A percentile compares a stretch with the other conserved stretches of the same genome.
Evolutionary conservation across 2,329 filamentous ascomycete species (phyloP).

Genomic region (Malbranchea cinnamomea): DNA sequence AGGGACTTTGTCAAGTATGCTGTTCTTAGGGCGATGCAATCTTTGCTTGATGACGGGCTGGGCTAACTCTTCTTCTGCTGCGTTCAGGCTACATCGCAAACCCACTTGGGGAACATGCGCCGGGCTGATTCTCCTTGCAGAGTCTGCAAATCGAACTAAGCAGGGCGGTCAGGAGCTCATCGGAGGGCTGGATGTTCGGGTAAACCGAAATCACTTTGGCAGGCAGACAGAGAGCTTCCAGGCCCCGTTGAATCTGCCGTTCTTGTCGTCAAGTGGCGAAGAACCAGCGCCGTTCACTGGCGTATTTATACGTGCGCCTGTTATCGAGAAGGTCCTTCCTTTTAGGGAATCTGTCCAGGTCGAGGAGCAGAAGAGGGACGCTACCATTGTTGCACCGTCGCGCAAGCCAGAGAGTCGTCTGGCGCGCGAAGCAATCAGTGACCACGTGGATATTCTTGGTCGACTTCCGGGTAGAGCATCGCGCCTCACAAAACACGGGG

Average conservation of each 20-base stretch:
- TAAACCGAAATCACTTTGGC: slow-evolving; percentile 90
- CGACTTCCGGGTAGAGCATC: slow-evolving; percentile 38
- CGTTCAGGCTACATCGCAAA: slow-evolving; percentile 50
- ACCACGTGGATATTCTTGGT: slow-evolving; percentile 44
- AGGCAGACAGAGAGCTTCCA: slow-evolving; percentile 87
- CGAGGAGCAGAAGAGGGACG: slow-evolving; percentile 32
- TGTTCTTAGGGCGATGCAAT: not conserved
- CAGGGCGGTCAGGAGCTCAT: slow-evolving; percentile 85
- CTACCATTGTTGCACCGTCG: slow-evolving; percentile 43
- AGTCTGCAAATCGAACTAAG: slow-evolving; percentile 77
- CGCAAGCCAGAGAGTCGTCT: slow-evolving; percentile 30
- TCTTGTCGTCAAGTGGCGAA: slow-evolving; percentile 35
- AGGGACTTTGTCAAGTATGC: slow-evolving; percentile 78
- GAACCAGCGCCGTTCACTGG: slow-evolving; percentile 48
- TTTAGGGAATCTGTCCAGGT: slow-evolving; percentile 35
- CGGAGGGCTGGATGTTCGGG: slow-evolving; percentile 76
- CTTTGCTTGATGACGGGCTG: slow-evolving; percentile 8
- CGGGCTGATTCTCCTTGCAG: slow-evolving; percentile 77
- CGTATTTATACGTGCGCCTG: slow-evolving; percentile 87
- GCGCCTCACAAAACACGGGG: slow-evolving; percentile 31
- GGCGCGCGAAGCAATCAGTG: slow-evolving; percentile 30
- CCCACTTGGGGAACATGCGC: slow-evolving; percentile 95
- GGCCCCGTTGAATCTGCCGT: slow-evolving; percentile 55
- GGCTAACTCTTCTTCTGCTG: slow-evolving; percentile 10
- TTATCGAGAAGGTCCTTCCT: slow-evolving; percentile 68